Evolutionary conservation across 805 yeast genomes (phyloP).

Genomic region (Metschnikowia drakensbergensis): DNA sequence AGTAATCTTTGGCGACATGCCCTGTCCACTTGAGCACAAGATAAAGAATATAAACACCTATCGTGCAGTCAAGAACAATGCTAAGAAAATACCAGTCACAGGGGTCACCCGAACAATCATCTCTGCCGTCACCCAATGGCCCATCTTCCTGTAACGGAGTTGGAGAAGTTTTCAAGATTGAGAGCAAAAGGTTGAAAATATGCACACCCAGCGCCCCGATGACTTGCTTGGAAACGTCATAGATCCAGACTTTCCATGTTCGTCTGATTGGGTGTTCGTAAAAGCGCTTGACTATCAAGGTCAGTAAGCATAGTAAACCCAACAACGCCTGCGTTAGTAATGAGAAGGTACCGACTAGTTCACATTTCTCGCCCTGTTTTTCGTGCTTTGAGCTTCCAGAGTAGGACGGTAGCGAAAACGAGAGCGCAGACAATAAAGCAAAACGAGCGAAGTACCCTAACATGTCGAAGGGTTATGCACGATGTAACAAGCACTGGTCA

Average conservation of each 20-base stretch:
- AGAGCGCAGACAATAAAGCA: constrained; percentile 5
- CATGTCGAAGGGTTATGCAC: constrained; percentile 1
- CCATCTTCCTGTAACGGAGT: constrained; percentile 5
- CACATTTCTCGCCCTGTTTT: constrained; percentile 35
- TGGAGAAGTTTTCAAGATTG: constrained; percentile 50
- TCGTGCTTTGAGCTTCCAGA: not conserved
- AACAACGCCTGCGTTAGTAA: constrained; percentile 68
- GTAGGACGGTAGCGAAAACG: constrained; percentile 13
- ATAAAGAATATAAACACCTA: constrained; percentile 81
- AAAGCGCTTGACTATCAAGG: constrained; percentile 69
- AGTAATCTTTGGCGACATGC: constrained; percentile 40
- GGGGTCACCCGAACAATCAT: constrained; percentile 46
- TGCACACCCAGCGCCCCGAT: constrained; percentile 86
- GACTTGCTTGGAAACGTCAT: constrained; percentile 86
- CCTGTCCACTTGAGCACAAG: constrained; percentile 47
- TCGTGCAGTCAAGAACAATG: constrained; percentile 84
- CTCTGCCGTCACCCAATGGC: constrained; percentile 19
- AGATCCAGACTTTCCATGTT: constrained; percentile 85
- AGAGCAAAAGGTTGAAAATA: constrained; percentile 65
- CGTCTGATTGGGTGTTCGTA: constrained; percentile 77
- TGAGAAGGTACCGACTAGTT: constrained; percentile 78
- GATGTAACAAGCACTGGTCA: not conserved
- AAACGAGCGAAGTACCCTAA: constrained; percentile 1
- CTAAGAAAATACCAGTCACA: constrained; percentile 95
- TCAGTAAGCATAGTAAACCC: constrained; percentile 72